A percentile compares a stretch with the other conserved stretches of the same genome.
These are phyloP conservation scores for Alternaria novae-zelandiae DNA, from an alignment of 2,329 filamentous ascomycete genomes.

Conservation along the genomic window DNA sequence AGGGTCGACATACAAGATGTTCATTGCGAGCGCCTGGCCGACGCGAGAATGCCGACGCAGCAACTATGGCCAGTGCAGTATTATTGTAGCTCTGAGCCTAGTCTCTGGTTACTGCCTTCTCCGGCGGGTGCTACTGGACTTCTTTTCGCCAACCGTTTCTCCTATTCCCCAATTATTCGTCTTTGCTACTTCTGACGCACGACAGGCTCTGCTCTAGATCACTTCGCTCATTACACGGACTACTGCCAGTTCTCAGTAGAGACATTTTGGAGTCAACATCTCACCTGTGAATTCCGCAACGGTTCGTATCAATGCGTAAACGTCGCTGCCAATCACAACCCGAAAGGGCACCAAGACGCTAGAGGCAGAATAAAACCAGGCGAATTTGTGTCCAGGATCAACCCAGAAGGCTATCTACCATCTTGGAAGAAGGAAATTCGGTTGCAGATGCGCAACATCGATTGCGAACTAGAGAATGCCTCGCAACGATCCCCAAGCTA, in stretches of 20 bases:
- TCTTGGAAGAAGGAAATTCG: background rate
- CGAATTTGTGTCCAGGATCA: constrained; percentile 48
- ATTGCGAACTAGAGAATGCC: background rate
- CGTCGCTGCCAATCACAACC: constrained; percentile 42
- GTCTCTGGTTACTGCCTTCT: too few relatives aligned
- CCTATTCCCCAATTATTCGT: background rate
- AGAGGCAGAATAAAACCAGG: constrained; percentile 53
- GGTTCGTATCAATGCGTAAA: constrained; percentile 35
- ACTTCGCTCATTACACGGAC: constrained; percentile 21
- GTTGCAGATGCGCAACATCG: background rate
- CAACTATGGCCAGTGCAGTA: too few relatives aligned
- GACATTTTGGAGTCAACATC: background rate
- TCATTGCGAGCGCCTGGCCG: too few relatives aligned
- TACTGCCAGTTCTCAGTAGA: constrained; percentile 27
- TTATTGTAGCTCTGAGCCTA: too few relatives aligned
- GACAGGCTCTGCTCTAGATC: background rate
- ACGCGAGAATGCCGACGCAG: too few relatives aligned
- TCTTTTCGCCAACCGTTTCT: too few relatives aligned
- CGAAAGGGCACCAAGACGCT: constrained; percentile 55
- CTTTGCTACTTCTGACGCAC: background rate
- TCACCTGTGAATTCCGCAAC: background rate
- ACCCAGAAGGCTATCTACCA: constrained; percentile 13
- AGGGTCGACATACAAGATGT: background rate
- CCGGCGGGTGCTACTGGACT: too few relatives aligned
- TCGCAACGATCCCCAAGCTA: constrained; percentile 21